Evolutionary conservation across 371 early-diverging fungal genomes (phyloP), one percentile per base, ranked within the genome.

Genomic region (Basidiobolus heterosporus): DNA sequence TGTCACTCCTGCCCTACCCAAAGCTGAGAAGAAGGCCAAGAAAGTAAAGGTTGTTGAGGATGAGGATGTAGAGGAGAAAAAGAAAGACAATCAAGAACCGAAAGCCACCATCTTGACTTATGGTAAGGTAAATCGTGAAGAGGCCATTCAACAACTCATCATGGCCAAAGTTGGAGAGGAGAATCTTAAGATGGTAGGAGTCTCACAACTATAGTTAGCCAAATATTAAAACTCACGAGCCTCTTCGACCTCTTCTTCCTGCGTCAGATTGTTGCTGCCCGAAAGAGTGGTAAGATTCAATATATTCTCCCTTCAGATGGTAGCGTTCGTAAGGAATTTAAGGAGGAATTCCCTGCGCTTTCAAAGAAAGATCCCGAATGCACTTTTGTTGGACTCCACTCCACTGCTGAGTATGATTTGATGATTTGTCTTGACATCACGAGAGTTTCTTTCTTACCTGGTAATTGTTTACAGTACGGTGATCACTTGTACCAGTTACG

Each of bases 351-450:
- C 46, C 63, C 66, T 7, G 54, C 56, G 18, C 41, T 39, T n/a
- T 51, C 48, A 41, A 46, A 44, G 19, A 58, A 65, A 37, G 52
- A 62, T n/a, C 43, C 38, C 38, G 56, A 64, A 19, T 61, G 59
- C 9, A 36, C 53, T 21, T 79, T 82, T 67, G 67, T 83, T 15
- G 85, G 85, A 17, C 44, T 82, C 18, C 65, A 60, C 51, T 72
- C 66, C 20, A 66, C 69, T 37, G 59, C 64, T 14, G 64, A 55
- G 70, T 70, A 70, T 19, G 45, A 30, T 7, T 16, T 23, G 39
- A n/a, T 46, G 46, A 20, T n/a, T 4, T 13, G 44, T 22, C 18
- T 21, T 16, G 38, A 2, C 23, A 49, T 21, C 14, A 14, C 36
- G 18, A 36, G 15, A 20, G 5, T 17, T 40, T 16, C 17, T 48